Conservation (phyloP, 331 rosid genomes). For the Malus hybrid region DNA sequence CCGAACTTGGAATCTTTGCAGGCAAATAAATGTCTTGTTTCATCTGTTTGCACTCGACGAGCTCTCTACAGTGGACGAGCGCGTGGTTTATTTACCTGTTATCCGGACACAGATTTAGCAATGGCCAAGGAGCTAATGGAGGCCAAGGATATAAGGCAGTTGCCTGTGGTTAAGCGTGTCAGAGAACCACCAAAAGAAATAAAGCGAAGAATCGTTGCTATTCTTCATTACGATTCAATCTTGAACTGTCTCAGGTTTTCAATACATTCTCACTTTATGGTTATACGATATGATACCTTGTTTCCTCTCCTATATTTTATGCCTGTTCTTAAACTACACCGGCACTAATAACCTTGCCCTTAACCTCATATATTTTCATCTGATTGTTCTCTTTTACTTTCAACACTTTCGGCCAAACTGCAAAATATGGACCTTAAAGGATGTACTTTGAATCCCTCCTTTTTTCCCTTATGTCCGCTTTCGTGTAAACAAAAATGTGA, state of each 20-base stretch:
- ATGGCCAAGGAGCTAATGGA: conserved; percentile 93
- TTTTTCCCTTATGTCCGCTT: background rate
- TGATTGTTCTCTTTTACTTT: background rate
- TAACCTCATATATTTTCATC: background rate
- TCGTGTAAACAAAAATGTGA: background rate
- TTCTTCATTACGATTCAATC: conserved; percentile 72
- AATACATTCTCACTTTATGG: conserved; percentile 5
- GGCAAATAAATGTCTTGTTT: conserved; percentile 58
- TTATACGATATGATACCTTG: background rate
- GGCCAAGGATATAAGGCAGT: conserved; percentile 84
- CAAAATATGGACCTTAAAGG: background rate
- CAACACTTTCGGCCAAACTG: background rate
- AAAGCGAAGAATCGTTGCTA: conserved; percentile 65
- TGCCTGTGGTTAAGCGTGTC: conserved; percentile 79
- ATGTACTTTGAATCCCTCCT: background rate
- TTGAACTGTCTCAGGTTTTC: conserved; percentile 72
- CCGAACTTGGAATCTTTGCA: conserved; percentile 25
- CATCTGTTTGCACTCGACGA: conserved; percentile 83
- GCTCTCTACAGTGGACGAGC: conserved; percentile 67
- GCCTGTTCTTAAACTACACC: background rate
- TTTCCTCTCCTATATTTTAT: background rate
- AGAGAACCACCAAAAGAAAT: conserved; percentile 35
- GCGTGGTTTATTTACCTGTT: conserved; percentile 82
- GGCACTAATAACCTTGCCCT: background rate
- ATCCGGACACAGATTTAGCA: conserved; percentile 68